Base-by-base conservation (phyloP, 1,139 yeast species). In the Hansenula sp. region DNA sequence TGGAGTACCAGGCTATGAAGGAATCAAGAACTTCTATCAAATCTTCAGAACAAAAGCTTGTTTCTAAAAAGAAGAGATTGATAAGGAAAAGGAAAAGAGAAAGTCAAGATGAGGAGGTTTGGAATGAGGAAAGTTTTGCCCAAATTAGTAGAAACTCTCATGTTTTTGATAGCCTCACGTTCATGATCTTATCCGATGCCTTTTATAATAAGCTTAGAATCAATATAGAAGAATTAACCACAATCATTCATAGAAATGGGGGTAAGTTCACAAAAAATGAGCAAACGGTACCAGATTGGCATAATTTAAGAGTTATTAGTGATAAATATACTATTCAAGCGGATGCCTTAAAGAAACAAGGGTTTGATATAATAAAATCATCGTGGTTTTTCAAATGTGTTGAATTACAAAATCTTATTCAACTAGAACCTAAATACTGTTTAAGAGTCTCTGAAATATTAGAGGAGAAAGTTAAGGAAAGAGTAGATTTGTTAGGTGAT, bases 381-480 rank as follows among this genome's bases (percentile, higher is more conserved):
- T 62, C 63, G 17, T 93, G 96, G 96, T 61, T 89, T 8, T 67
- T 79, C 38, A 90, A 86, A 51, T 80, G 95, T 54, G 65, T 87
- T 3, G 55, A 63, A 13, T 62, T 69, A 18, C 55, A 63, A 0
- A 49, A 57, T 2, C 44, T 81, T 2, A 62, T 88, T 1, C 75
- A 74, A 1, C 53, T 84, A 11, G 96, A 88, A 53, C 84, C 88
- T 0, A 57, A 62, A 10, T 80, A 86, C 55, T 65, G 84, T 33
- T 71, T 76, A 38, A 48, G 49, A 33, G 76, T 66, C 2, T 64
- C 69, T 4, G 50, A 58, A 15, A 49, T 45, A 0, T 44, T 72
- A 28, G 28, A 46, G 33, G 41, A 45, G 6, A 27, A 44, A 2
- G 59, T 67, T 8, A 19, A 33, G 3, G 40, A 44, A 12, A 64